These are phyloP conservation scores for Blastocystis sp. DNA, from an alignment of 352 stramenopile genomes.

Conservation along the genomic window DNA sequence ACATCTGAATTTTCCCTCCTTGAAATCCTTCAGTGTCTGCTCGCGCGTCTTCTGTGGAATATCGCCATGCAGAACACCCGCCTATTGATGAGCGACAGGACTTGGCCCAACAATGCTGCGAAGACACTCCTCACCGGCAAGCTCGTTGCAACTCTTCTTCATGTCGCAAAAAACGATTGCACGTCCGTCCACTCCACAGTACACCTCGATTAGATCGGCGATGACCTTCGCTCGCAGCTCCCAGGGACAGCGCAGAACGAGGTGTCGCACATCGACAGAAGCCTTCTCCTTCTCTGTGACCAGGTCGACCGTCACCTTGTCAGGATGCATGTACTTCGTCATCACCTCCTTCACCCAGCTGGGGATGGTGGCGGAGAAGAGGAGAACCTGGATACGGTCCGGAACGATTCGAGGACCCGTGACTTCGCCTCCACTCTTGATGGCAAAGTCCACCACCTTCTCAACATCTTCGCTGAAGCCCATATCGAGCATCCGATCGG, in stretches of 20 bases:
- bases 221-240: slow-evolving; percentile 70
- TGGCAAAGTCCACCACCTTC: slow-evolving; percentile 80
- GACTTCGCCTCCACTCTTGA: slow-evolving; percentile 65
- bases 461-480: slow-evolving; percentile 87
- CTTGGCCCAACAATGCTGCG: background rate
- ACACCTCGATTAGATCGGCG: slow-evolving; percentile 68
- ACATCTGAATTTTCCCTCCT: slow-evolving; percentile 83
- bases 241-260: slow-evolving; percentile 84
- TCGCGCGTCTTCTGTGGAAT: slow-evolving; percentile 85
- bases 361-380: slow-evolving; percentile 88
- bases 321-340: slow-evolving; percentile 80
- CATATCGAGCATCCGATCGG: slow-evolving; percentile 90
- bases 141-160: slow-evolving; percentile 87
- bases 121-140: slow-evolving; percentile 71
- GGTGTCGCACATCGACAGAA: slow-evolving; percentile 82
- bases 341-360: slow-evolving; percentile 82
- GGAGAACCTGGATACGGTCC: slow-evolving; percentile 74
- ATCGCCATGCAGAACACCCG: slow-evolving; percentile 22
- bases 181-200: slow-evolving; percentile 73
- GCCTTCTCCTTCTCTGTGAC: slow-evolving; percentile 80
- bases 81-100: slow-evolving; percentile 66
- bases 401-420: slow-evolving; percentile 43
- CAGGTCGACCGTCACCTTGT: slow-evolving; percentile 81
- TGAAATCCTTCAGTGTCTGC: slow-evolving; percentile 91
- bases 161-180: slow-evolving; percentile 88